Base-by-base conservation (phyloP, 2,329 filamentous ascomycete species). In the Ophiocordyceps camponoti-leonardi region DNA sequence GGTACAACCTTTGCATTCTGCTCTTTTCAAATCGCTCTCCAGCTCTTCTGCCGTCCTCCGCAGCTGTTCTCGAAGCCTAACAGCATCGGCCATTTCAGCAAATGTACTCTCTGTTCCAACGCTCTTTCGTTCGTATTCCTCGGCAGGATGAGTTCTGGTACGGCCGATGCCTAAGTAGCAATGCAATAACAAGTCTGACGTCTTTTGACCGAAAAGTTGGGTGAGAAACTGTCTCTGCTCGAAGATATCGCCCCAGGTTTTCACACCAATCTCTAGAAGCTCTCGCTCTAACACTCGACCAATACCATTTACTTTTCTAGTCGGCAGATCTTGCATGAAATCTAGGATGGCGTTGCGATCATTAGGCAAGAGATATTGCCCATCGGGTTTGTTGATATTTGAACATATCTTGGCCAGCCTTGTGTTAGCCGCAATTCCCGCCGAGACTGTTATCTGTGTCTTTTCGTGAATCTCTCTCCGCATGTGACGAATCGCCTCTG, bases 31-130 rank as follows among this genome's bases (percentile, higher is more conserved):
- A 55, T 96, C 90, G 52, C 83, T 83, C 58, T 94, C 87, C 4
- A 98, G 67, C 51, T 94, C 87, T 50, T 87, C 80, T 0, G 92
- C 86, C 1, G 81, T 88, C 58, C 72, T 73, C n/a, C 78, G 73
- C 6, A 98, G 72, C 58, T 94, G 93, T 16, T 81, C 78, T 19
- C 82, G 73, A 4, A 96, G 67, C 47, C 81, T 74, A 1, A 65
- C 61, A 14, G 80, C 75, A 45, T 81, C 79, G 2, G 75, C 76
- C 55, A 94, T 77, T 43, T 95, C 88, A 37, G 74, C 69, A 54
- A 98, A 98, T 0, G 90, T 96, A 49, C 82, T 83, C 61, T 98
- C 92, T 0, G 88, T 95, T 18, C 92, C 90, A 1, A 96, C 83
- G 51, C 86, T 93, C 60, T 96, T 96, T 16, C 92, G 77, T 58